phyloP scores from a whole-genome alignment of 1,284 basidiomycete genomes.

The Fomitiporia mediterranea region DNA sequence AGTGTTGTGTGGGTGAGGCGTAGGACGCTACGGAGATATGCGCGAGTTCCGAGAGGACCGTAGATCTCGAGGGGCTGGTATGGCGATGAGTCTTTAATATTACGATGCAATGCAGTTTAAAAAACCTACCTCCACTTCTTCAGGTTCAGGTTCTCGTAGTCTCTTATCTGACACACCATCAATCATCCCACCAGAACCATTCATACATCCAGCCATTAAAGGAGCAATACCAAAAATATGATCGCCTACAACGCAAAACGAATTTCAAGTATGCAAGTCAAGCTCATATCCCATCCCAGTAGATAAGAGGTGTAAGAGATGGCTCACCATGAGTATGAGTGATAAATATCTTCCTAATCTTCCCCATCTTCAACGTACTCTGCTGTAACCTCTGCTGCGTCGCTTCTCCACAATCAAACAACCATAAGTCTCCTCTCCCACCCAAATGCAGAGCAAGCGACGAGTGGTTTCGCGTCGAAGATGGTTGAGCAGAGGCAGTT shows the following conservation, averaged over 20 bases:
- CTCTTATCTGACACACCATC: constrained; percentile 61
- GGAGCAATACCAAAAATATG: constrained; percentile 82
- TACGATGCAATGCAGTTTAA: constrained; percentile 3
- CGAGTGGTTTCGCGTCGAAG: constrained; percentile 70
- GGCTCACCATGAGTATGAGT: constrained; percentile 84
- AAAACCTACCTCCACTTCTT: constrained; percentile 23
- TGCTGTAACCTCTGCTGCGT: constrained; percentile 80
- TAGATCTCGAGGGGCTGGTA: constrained; percentile 77
- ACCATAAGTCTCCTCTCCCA: constrained; percentile 55
- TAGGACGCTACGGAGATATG: constrained; percentile 74
- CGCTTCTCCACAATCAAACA: constrained; percentile 91
- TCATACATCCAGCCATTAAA: constrained; percentile 61
- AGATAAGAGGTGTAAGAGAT: neutral
- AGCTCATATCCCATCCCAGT: too few species aligned
- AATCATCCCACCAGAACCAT: constrained; percentile 63
- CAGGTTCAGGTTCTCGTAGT: constrained; percentile 23
- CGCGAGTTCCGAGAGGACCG: constrained; percentile 81
- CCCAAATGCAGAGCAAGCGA: constrained; percentile 59
- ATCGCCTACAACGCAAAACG: constrained; percentile 68
- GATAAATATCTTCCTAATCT: constrained; percentile 83
- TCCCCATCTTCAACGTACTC: constrained; percentile 69
- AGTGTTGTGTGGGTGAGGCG: constrained; percentile 70
- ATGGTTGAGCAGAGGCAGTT: constrained; percentile 74
- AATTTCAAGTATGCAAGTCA: constrained; percentile 13
- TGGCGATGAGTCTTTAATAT: constrained; percentile 12